Conservation (phyloP, 192 early-diverging fungal genomes). For the Podila epicladia region DNA sequence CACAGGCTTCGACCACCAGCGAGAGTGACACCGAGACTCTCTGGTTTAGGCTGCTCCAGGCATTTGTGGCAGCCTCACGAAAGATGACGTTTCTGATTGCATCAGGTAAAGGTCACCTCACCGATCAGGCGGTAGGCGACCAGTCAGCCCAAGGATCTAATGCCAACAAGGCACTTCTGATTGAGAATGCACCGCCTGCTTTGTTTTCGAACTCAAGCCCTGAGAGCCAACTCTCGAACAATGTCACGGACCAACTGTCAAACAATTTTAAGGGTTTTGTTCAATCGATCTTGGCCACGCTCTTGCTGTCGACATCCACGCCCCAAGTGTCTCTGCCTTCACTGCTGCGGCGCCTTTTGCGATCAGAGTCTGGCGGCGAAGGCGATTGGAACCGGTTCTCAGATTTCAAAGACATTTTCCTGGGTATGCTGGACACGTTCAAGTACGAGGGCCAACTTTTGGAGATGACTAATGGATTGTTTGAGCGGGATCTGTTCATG, state of each 20-base stretch:
- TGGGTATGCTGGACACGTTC: conserved; percentile 71
- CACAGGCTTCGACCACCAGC: conserved; percentile 7
- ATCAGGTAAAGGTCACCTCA: not conserved
- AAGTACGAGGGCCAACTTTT: conserved; percentile 71
- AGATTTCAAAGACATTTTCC: conserved; percentile 67
- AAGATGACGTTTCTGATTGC: conserved; percentile 50
- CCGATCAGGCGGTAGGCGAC: not conserved
- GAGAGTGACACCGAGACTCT: conserved; percentile 61
- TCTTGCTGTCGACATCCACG: conserved; percentile 65
- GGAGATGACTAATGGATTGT: conserved; percentile 68
- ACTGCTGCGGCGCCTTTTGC: conserved; percentile 62
- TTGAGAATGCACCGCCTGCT: conserved; percentile 39
- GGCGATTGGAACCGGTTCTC: conserved; percentile 53
- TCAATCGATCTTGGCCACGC: conserved; percentile 65
- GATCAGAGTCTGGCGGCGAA: conserved; percentile 53
- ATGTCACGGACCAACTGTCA: conserved; percentile 55
- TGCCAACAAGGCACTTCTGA: not conserved
- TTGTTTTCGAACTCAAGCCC: conserved; percentile 38
- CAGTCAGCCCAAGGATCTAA: not conserved
- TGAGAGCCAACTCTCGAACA: conserved; percentile 22
- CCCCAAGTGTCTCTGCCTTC: conserved; percentile 67
- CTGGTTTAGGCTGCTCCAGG: conserved; percentile 66
- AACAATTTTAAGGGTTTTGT: conserved; percentile 66
- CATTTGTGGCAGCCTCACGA: conserved; percentile 65
- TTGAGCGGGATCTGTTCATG: conserved; percentile 65